phyloP scores from a whole-genome alignment of 352 stramenopile species.

The Achlya hypogyna region DNA sequence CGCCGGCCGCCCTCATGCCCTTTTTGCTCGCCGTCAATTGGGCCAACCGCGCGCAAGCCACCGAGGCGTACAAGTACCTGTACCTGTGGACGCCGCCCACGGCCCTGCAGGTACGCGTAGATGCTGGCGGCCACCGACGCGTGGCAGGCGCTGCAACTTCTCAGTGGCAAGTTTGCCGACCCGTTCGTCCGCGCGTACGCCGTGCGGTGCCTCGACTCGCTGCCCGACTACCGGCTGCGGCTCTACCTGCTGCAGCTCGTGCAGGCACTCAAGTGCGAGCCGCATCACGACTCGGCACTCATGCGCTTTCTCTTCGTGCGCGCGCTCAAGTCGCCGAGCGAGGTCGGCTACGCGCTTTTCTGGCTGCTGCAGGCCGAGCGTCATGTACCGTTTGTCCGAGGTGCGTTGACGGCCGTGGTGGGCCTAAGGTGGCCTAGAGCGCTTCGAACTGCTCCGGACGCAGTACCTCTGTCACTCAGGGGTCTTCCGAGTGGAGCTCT shows the following conservation, averaged over 20 bases:
- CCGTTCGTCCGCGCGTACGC: conserved; percentile 89
- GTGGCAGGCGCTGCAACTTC: conserved; percentile 66
- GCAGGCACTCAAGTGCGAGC: conserved; percentile 42
- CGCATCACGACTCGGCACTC: conserved; percentile 39
- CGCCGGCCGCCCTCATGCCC: conserved; percentile 64
- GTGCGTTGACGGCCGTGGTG: background rate
- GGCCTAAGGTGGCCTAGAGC: background rate
- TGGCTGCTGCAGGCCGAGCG: conserved; percentile 43
- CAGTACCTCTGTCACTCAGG: conserved; percentile 86
- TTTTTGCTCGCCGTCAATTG: conserved; percentile 83
- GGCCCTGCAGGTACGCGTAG: conserved; percentile 35
- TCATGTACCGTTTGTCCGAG: background rate
- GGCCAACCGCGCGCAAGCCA: conserved; percentile 59
- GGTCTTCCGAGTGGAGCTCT: conserved; percentile 79
- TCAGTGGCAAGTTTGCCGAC: conserved; percentile 79
- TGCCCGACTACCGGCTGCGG: conserved; percentile 81
- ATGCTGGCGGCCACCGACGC: background rate
- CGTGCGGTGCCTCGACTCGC: conserved; percentile 79
- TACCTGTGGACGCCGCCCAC: conserved; percentile 69
- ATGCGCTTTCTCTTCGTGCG: conserved; percentile 40
- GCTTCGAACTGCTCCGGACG: conserved; percentile 51
- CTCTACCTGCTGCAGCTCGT: conserved; percentile 38
- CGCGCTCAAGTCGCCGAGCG: conserved; percentile 25
- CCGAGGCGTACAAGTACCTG: conserved; percentile 71
- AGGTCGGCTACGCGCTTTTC: conserved; percentile 43